Evolutionary conservation across 2,329 filamentous ascomycete species (phyloP), one percentile per base, ranked within the genome.

Genomic region (Ceratocystiopsis sp.): DNA sequence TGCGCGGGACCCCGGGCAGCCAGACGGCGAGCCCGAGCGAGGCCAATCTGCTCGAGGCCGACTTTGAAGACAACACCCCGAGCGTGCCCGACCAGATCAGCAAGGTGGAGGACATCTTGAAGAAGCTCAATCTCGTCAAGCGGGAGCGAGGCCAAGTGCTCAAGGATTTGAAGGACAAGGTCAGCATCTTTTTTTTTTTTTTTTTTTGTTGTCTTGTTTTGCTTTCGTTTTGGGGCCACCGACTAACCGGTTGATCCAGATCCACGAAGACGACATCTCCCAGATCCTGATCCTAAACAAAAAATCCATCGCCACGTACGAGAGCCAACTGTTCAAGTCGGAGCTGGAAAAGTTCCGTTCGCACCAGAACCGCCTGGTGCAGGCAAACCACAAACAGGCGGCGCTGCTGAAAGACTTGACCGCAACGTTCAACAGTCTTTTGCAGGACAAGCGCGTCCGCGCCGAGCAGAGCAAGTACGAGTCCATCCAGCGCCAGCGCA

Each of bases 251-350:
- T n/a, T n/a, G n/a, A 37, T 16, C 11, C 42, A 95, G 89, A 80
- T 89, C 42, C 89, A 93, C 61, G 85, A 82, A 51, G 93, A 98
- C 55, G 93, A 98, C 55, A 98, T 98, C 49, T 95, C 87, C 6
- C 91, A 94, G 55, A 87, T 96, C 13, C 69, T 98, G 47, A 98
- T 98, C 44, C 66, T 98, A 46, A 98, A 98, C 68, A 96, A 96
- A 59, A 98, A 96, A 62, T 81, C 85, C 2, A 89, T 96, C 54
- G 73, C 85, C 17, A 93, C 85, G 55, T 89, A 91, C 54, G 91
- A 98, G 59, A 79, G 71, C 13, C 85, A 94, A 54, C 71, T 98
- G 3, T 98, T 98, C 63, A 83, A 95, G 57, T 78, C 85, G 15
- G 91, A 98, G 60, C 69, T 98, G n/a, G 89, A 96, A 61, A 98